Evolutionary conservation across 805 yeast genomes (phyloP).

Genomic region (Ogataea pini): DNA sequence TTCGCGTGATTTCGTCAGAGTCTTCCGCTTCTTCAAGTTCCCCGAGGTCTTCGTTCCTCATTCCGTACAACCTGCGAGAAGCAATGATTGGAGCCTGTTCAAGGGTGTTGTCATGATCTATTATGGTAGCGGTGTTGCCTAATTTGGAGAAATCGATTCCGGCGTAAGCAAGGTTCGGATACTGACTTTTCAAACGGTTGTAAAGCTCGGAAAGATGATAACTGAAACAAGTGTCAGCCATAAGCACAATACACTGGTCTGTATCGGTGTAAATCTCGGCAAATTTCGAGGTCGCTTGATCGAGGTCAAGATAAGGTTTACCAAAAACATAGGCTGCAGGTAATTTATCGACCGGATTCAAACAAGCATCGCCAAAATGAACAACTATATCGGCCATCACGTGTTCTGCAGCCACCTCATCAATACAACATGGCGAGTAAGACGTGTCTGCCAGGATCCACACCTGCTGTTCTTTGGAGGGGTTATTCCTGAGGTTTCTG

Average conservation of each 20-base stretch:
- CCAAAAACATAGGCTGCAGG: conserved; percentile 83
- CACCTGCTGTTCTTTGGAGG: conserved; percentile 37
- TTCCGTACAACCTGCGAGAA: conserved; percentile 36
- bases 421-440: conserved; percentile 93
- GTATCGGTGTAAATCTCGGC: conserved; percentile 40
- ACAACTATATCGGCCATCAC: conserved; percentile 81
- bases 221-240: conserved; percentile 76
- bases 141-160: conserved; percentile 37
- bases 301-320: conserved; percentile 53
- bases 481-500: conserved; percentile 18
- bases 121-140: conserved; percentile 25
- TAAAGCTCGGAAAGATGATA: conserved; percentile 44
- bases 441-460: conserved; percentile 96
- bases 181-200: conserved; percentile 33
- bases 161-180: conserved; percentile 40
- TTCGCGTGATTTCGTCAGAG: conserved; percentile 36
- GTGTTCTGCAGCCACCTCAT: conserved; percentile 95
- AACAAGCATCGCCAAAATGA: conserved; percentile 94
- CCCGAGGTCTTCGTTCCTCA: conserved; percentile 21
- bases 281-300: conserved; percentile 41
- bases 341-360: conserved; percentile 73
- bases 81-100: conserved; percentile 26
- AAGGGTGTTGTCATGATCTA: conserved; percentile 24
- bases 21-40: conserved; percentile 28
- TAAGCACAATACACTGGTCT: conserved; percentile 52